phyloP scores from a whole-genome alignment of 139 green algal genomes.

The Closterium sp. region DNA sequence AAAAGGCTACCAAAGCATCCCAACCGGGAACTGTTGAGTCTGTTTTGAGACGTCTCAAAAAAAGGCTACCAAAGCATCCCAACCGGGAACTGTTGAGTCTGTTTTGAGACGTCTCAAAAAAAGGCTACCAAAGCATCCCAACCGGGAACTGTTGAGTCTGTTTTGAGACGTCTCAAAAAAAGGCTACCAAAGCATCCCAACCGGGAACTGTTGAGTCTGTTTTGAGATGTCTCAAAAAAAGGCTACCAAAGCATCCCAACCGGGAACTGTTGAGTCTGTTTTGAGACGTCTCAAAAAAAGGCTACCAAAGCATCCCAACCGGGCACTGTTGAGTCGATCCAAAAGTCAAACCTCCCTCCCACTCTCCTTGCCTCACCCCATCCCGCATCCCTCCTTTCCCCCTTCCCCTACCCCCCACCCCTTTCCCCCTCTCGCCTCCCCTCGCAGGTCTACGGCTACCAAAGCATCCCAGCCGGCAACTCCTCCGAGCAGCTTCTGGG shows the following conservation, averaged over 20 bases:
- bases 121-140: neutral
- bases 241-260: neutral
- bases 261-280: neutral
- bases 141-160: neutral
- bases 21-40: neutral
- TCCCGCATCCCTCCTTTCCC: neutral
- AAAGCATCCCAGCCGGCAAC: slow-evolving; percentile 48
- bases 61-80: neutral
- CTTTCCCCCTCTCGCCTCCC: neutral
- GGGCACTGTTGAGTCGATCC: neutral
- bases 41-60: no score
- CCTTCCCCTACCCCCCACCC: neutral
- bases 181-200: neutral
- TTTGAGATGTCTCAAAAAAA: no score
- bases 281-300: no score
- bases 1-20: no score
- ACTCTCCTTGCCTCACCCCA: neutral
- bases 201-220: neutral
- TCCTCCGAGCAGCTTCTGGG: slow-evolving; percentile 59
- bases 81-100: neutral
- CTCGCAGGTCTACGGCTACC: slow-evolving; percentile 62
- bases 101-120: no score
- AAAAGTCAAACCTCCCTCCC: no score
- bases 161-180: no score
- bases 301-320: neutral